Conservation (phyloP, 2,329 filamentous ascomycete genomes). For the Stachybotrys echinatus region DNA sequence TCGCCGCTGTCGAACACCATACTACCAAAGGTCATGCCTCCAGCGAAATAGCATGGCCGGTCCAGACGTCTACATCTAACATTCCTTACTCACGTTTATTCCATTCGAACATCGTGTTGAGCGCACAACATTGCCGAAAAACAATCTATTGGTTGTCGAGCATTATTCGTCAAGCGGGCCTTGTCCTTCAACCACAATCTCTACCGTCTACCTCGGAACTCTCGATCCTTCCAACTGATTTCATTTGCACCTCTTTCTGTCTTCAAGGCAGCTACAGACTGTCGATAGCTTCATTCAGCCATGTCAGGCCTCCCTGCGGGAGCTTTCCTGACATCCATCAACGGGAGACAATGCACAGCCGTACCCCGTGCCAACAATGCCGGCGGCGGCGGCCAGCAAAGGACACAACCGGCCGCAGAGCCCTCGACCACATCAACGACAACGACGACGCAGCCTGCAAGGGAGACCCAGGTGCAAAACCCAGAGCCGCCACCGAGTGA, state of each 20-base stretch:
- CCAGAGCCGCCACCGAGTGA: background rate
- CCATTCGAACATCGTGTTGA: background rate
- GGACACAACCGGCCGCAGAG: background rate
- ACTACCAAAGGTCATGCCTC: background rate
- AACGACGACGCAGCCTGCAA: background rate
- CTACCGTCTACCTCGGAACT: background rate
- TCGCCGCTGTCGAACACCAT: background rate
- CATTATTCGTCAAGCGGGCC: background rate
- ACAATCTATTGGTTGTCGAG: background rate
- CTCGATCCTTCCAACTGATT: background rate
- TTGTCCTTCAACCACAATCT: background rate
- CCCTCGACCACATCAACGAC: background rate
- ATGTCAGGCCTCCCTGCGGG: conserved; percentile 37
- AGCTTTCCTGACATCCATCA: conserved; percentile 43
- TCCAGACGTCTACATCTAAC: background rate
- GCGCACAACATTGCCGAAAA: background rate
- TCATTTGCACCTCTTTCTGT: background rate
- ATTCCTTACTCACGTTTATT: background rate
- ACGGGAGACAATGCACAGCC: conserved; percentile 49
- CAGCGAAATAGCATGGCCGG: background rate
- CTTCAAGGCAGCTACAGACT: conserved; percentile 10
- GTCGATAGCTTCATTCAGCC: conserved; percentile 6
- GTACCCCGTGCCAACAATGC: conserved; percentile 30
- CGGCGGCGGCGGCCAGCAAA: background rate
- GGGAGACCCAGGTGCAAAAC: background rate